These are phyloP conservation scores for Mycena filopes DNA, from an alignment of 768 basidiomycete species.

Conservation along the genomic window DNA sequence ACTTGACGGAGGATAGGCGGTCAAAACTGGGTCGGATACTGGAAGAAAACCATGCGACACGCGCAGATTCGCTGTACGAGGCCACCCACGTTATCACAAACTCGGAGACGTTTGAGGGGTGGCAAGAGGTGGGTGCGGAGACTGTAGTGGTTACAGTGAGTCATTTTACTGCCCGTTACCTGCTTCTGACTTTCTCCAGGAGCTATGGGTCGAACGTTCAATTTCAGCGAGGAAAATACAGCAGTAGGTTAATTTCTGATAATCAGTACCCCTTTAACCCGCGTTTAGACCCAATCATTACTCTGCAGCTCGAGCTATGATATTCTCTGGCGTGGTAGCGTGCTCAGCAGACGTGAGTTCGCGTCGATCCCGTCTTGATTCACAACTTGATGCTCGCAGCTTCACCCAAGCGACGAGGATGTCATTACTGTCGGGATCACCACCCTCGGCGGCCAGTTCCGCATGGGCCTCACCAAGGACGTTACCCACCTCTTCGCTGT, in stretches of 20 bases:
- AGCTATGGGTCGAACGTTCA: conserved; percentile 31
- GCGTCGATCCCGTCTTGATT: not conserved
- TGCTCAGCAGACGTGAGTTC: conserved; percentile 72
- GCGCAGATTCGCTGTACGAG: conserved; percentile 35
- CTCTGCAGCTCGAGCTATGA: conserved; percentile 78
- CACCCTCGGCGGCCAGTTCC: conserved; percentile 86
- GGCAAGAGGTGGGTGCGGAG: conserved; percentile 39
- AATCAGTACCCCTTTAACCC: not conserved
- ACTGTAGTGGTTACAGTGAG: conserved; percentile 25
- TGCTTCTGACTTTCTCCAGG: conserved; percentile 14
- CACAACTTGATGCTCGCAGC: conserved; percentile 43
- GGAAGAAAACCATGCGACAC: conserved; percentile 47
- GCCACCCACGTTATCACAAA: conserved; percentile 57
- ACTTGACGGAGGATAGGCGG: conserved; percentile 43
- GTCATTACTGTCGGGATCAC: conserved; percentile 78
- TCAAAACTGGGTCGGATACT: conserved; percentile 46
- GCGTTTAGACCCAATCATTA: conserved; percentile 54
- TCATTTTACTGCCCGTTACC: not conserved
- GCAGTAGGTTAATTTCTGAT: conserved; percentile 8
- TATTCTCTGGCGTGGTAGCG: conserved; percentile 89
- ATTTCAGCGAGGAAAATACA: conserved; percentile 25
- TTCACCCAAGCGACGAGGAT: conserved; percentile 74
- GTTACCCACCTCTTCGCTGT: conserved; percentile 89
- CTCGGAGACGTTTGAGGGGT: conserved; percentile 51
- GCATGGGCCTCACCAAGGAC: conserved; percentile 79